Base-by-base conservation (phyloP, 176 grass and related monocot genomes). In the Cenchrus americanus region DNA sequence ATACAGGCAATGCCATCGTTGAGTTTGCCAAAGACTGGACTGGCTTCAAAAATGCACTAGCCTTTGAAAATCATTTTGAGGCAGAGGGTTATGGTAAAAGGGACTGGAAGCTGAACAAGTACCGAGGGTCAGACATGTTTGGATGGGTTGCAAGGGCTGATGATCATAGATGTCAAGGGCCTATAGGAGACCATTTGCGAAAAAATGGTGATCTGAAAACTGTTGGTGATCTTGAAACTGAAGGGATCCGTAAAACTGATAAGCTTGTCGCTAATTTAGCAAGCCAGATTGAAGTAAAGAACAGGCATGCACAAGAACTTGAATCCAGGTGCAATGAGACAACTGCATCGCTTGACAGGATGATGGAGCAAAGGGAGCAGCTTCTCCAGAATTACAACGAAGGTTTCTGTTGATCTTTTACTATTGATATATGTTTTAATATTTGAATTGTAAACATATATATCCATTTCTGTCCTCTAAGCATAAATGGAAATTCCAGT, bases 351-450 rank as follows among this genome's bases (percentile, higher is more conserved):
- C 86, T 92, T 77, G 76, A 86, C 42, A 83, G 67, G 46, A 73
- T 92, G 90, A 86, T 92, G 86, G 86, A 86, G 73, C 90, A 92
- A 80, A 92, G 79, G 70, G 90, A 92, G 13, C 82, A 69, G 65
- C 65, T 88, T 3, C 58, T 83, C 23, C 65, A 83, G 32, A 60
- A 67, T 78, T 88, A 92, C 62, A 88, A 92, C 64, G 82, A 88
- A 63, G 90, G 90, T 88, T 44, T 54, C 8, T 41, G 30, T 9
- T 65, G 8, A 75, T 52, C 47, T 54, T 53, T 83, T 51, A 15
- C 44, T 73, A 14, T 74, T 51, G 8, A 22, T 49, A 30, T 43
- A 26, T 66, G 26, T 63, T 63, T 4, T 63, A 2, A 2, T 63
- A 47, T 62, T 11, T 62, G 23, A 48, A 3, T 37, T 49, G 26